Base-by-base conservation (phyloP, 2,329 filamentous ascomycete genomes). In the Sporothrix protearum region DNA sequence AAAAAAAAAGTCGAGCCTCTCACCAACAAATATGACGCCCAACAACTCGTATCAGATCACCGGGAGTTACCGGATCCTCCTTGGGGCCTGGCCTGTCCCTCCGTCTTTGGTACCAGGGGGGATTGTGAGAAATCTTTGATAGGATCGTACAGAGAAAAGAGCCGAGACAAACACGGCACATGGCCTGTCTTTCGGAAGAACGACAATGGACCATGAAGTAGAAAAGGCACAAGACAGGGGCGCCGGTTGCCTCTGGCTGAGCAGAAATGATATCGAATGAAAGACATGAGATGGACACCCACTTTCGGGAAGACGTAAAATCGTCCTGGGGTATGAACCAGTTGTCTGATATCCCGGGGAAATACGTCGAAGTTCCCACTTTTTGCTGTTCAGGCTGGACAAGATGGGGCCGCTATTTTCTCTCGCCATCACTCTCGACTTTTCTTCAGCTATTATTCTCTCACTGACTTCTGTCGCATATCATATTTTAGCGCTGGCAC, bases 41-140 rank as follows among this genome's bases (percentile, higher is more conserved):
- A 63, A 63, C 8, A 42, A 3, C 6, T 16, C 39, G 49, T 19
- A 9, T 25, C 25, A 33, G 36, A 14, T 12, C 3, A 47, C 45
- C 68, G 55, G 68, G 45, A 70, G 55, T 70, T 63, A 51, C 55
- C 68, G 68, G 68, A 47, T 49, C 53, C 39, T 69, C 33, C 19
- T 10, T 22, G 39, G 39, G 59, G 33, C 8, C 36, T 63, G 59
- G 59, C 59, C 59, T 36, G 22, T 36, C 36, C 59, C 59, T 45
- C 51, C 47, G 66, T 68, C 4, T 33, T 36, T 8, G 0, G n/a
- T 36, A 36, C 33, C n/a, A n/a, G 33, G 3, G 16, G 9, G 14
- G n/a, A n/a, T 4, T n/a, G 16, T n/a, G 19, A 25, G n/a, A 25
- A 28, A 9, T 53, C 28, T 10, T n/a, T n/a, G n/a, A n/a, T n/a